phyloP scores from a whole-genome alignment of 2,329 filamentous ascomycete genomes.

The Stemphylium lycopersici region DNA sequence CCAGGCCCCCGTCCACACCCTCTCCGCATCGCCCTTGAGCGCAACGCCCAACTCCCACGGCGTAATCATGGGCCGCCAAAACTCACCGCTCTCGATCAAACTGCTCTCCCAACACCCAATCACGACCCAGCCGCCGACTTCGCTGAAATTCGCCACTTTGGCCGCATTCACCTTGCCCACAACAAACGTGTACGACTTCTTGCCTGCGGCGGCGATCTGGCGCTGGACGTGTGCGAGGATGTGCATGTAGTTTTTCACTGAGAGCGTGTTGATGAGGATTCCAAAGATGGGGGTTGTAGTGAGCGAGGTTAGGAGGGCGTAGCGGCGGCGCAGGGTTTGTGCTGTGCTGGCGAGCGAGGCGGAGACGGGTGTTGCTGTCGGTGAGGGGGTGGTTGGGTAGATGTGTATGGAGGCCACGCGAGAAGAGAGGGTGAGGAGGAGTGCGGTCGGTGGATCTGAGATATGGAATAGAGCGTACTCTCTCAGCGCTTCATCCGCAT shows the following conservation, averaged over 20 bases:
- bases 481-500: constrained; percentile 59
- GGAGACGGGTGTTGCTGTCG: constrained; percentile 12
- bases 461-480: constrained; percentile 84
- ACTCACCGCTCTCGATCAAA: constrained; percentile 84
- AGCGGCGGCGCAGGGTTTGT: constrained; percentile 77
- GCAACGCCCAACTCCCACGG: constrained; percentile 88
- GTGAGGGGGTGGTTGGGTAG: constrained; percentile 63
- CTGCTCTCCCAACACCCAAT: constrained; percentile 98
- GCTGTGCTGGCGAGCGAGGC: constrained; percentile 59
- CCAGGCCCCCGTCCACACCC: constrained; percentile 89
- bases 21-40: constrained; percentile 73
- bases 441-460: constrained; percentile 76
- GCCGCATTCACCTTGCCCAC: constrained; percentile 96
- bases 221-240: constrained; percentile 76
- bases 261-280: constrained; percentile 94
- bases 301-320: constrained; percentile 82
- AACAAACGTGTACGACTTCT: constrained; percentile 95
- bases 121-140: constrained; percentile 95
- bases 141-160: constrained; percentile 94
- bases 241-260: constrained; percentile 85
- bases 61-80: constrained; percentile 90
- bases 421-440: constrained; percentile 85
- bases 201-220: constrained; percentile 78
- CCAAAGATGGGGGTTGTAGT: constrained; percentile 84
- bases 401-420: constrained; percentile 81